A percentile compares a stretch with the other conserved stretches of the same genome.
phyloP scores from a whole-genome alignment of 306 rosid species.

The Sicyos baderoa region DNA sequence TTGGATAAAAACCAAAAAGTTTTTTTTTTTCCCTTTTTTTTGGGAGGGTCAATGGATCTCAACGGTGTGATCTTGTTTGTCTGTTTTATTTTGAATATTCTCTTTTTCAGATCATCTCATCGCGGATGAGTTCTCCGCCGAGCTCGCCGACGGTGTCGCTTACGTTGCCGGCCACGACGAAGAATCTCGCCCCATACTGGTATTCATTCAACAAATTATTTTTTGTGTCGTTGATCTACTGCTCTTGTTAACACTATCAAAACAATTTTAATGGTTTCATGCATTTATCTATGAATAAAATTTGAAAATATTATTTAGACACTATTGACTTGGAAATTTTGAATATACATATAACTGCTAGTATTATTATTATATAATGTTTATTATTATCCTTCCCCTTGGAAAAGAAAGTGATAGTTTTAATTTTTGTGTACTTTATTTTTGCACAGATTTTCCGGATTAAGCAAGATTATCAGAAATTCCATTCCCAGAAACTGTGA shows the following conservation, averaged over 20 bases:
- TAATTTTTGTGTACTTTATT: background rate
- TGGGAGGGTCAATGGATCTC: background rate
- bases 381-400: background rate
- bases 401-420: background rate
- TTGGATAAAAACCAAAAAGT: background rate
- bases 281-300: no score
- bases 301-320: background rate
- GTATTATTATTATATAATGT: no score
- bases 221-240: no score
- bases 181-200: conserved; percentile 83
- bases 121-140: conserved; percentile 97
- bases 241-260: background rate
- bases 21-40: background rate
- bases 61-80: background rate
- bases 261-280: no score
- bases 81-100: conserved; percentile 11
- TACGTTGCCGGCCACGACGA: conserved; percentile 88
- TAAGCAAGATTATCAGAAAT: conserved; percentile 84
- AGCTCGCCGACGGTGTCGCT: conserved; percentile 86
- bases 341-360: no score
- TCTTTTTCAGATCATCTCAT: conserved; percentile 51
- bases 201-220: conserved; percentile 20
- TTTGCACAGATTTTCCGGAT: conserved; percentile 66
- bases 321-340: no score
- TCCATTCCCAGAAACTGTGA: conserved; percentile 89